Evolutionary conservation across 768 basidiomycete genomes (phyloP), one percentile per base, ranked within the genome.

Genomic region (Astraeus odoratus): DNA sequence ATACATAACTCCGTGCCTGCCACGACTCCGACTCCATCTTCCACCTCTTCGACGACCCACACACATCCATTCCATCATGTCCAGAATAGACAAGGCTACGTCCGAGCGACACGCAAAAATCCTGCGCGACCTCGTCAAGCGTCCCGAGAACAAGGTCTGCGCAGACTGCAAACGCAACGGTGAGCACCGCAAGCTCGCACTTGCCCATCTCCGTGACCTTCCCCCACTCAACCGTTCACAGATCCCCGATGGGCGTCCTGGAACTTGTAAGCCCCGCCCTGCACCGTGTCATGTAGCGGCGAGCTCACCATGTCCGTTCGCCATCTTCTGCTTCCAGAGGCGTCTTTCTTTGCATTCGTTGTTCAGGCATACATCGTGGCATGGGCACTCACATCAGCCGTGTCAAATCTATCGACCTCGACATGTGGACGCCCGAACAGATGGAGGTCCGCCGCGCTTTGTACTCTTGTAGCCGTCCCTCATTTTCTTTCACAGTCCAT

Each of bases 301-400:
- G 18, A 27, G 20, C 33, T 18, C 8, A 13, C n/a, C 20, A 5
- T 13, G 10, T 15, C 0, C 16, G 26, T 40, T 51, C 24, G 49
- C 46, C 13, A 47, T 19, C 26, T 29, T 16, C 42, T 3, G 35
- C 13, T 48, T 45, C 18, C 50, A 93, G 90, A 22, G 95, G 95
- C 19, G 85, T 92, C 2, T 96, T 92, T 60, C 73, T 98, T 30
- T 99, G 95, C 61, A 96, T 99, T 52, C 81, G 95, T 47, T 99
- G 95, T 67, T 97, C 94, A 12, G 95, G 95, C 23, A 88, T 97
- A 46, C 95, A 99, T 66, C 83, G 95, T 34, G 86, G 90, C 31
- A 93, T 99, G 91, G 95, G 95, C 48, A 97, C 95, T 0, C 95
- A 99, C 65, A 96, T 98, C 64, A 89, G 87, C 68, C 89, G 86